Conservation (phyloP, 176 grass and related monocot species). For the Alopecurus myosuroides region DNA sequence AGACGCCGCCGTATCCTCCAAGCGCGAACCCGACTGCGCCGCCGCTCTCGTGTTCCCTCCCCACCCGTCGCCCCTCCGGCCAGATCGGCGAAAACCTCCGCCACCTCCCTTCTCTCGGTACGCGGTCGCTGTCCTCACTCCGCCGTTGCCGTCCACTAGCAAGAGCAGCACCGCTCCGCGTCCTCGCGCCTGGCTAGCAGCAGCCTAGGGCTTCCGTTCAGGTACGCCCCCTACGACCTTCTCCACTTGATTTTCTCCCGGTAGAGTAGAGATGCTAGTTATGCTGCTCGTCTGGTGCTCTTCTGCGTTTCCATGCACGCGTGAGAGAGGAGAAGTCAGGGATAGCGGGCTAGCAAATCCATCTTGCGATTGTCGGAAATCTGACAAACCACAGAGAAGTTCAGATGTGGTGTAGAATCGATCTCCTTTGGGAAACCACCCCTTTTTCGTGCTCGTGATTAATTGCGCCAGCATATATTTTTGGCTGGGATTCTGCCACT, state of each 20-base stretch:
- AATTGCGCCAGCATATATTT: neutral
- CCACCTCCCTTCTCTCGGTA: neutral
- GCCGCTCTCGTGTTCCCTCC: neutral
- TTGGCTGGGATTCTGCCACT: neutral
- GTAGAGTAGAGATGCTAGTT: neutral
- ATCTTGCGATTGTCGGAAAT: neutral
- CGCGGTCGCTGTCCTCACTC: neutral
- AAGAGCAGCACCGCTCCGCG: neutral
- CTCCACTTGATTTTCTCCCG: neutral
- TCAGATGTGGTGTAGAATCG: neutral
- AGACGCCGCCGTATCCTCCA: neutral
- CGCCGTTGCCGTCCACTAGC: neutral
- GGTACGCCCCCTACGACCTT: neutral
- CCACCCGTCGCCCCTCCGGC: neutral
- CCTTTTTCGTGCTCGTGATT: neutral
- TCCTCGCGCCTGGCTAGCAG: neutral
- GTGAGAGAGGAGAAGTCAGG: neutral
- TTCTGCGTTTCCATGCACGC: neutral
- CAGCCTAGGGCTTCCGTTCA: slow-evolving; percentile 14
- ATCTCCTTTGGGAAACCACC: neutral
- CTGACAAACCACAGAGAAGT: neutral
- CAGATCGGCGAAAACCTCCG: slow-evolving; percentile 5
- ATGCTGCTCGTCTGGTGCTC: neutral
- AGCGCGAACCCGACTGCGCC: neutral
- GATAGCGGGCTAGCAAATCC: neutral